Conservation (phyloP, 2,329 filamentous ascomycete genomes). For the Parastagonospora nodorum region DNA sequence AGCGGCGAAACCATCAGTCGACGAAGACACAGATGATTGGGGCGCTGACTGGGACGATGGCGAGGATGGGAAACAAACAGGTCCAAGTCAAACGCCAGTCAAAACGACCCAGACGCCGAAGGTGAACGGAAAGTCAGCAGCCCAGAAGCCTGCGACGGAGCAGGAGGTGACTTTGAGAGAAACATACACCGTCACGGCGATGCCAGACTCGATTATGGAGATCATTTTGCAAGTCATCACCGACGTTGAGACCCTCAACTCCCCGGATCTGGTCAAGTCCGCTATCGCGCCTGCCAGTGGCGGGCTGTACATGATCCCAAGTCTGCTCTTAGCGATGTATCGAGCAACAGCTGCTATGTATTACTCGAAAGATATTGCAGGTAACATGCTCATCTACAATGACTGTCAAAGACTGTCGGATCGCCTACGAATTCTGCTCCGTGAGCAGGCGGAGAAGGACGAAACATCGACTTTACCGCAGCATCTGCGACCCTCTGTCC, state of each 20-base stretch:
- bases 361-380: conserved; percentile 65
- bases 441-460: conserved; percentile 49
- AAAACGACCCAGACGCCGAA: conserved; percentile 36
- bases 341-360: conserved; percentile 76
- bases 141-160: conserved; percentile 32
- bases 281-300: conserved; percentile 70
- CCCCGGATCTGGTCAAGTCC: conserved; percentile 51
- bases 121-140: conserved; percentile 35
- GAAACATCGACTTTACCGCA: conserved; percentile 33
- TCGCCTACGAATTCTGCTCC: conserved; percentile 55
- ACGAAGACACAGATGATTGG: conserved; percentile 69
- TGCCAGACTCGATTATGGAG: conserved; percentile 77
- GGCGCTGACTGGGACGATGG: conserved; percentile 53
- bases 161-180: conserved; percentile 80
- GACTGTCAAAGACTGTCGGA: conserved; percentile 64
- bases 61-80: conserved; percentile 25
- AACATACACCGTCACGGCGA: conserved; percentile 84
- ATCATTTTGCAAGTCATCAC: conserved; percentile 62
- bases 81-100: conserved; percentile 12
- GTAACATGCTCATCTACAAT: conserved; percentile 70
- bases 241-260: conserved; percentile 60
- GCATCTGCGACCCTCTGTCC: conserved; percentile 39
- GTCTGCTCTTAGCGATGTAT: conserved; percentile 77
- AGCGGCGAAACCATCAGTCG: conserved; percentile 36
- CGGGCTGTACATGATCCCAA: conserved; percentile 73